Conservation (phyloP, 73 alveolate species). For the Stentor coeruleus region DNA sequence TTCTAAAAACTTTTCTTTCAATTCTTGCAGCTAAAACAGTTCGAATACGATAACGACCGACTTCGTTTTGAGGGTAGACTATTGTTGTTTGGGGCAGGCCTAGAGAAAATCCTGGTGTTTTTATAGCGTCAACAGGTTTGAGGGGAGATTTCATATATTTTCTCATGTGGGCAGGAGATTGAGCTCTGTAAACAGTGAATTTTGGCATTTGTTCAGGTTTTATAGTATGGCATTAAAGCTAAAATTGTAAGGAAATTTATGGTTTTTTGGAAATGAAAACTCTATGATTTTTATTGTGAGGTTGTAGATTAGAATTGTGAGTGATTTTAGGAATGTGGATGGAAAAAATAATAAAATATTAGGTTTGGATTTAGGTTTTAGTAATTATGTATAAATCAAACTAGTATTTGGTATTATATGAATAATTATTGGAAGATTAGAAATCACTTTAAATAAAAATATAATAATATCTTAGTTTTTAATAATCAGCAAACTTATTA, state of each 20-base stretch:
- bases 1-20: not conserved
- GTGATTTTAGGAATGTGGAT: not conserved
- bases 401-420: no score
- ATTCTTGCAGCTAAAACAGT: slow-evolving; percentile 5
- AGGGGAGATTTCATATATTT: not conserved
- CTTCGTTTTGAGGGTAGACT: slow-evolving; percentile 20
- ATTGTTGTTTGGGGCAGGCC: slow-evolving; percentile 4
- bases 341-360: no score
- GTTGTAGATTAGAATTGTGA: slow-evolving; percentile 66
- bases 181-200: not conserved
- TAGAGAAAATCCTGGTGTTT: not conserved
- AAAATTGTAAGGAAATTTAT: no score
- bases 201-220: slow-evolving; percentile 1
- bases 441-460: no score
- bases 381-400: no score
- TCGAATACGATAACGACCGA: not conserved
- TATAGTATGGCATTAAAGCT: no score
- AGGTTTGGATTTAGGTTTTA: no score
- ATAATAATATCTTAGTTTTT: no score
- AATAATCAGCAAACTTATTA: no score
- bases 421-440: no score
- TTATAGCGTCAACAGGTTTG: not conserved
- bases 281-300: slow-evolving; percentile 96
- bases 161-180: not conserved
- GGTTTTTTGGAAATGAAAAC: no score